Base-by-base conservation (phyloP, 352 stramenopile genomes). In the Poterioochromonas sp. region DNA sequence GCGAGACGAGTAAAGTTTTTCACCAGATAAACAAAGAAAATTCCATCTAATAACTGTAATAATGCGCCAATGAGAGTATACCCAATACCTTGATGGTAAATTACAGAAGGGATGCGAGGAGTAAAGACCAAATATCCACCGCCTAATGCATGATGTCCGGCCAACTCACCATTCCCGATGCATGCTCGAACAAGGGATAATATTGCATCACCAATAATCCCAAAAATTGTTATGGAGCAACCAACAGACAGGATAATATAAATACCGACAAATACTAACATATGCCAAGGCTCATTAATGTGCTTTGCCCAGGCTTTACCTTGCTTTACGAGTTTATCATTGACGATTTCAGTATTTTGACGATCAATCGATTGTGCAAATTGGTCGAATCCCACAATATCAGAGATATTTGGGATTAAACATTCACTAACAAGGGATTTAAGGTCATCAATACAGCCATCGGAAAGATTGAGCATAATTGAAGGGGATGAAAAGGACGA, bases 221-320 rank as follows among this genome's bases (percentile, higher is more conserved):
- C 69, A 43, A 60, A 54, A 32, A 83, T 18, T 29, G 69, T 70
- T 58, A 80, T 60, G 3, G 79, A 74, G 15, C 80, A 39, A 29
- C 54, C 71, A 12, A 84, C 81, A 34, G 73, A 74, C 29, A 81
- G 22, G 60, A 84, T 20, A 49, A 84, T 47, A 78, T 84, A 84
- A 32, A 63, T 49, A 0, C 37, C 76, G 0, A 60, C 80, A 5
- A 41, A 3, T 3, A 83, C 40, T 39, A 84, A 64, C 32, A 80
- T 53, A 22, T 78, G 20, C 58, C 73, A 82, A 35, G 81, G 53
- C 58, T 84, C 81, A 12, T 29, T 5, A 0, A 83, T 76, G 62
- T 84, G 81, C 1, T 49, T 15, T 0, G 54, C 79, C 81, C 81
- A 84, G n/a, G 8, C 32, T 0, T 29, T 18, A 0, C 81, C 81